phyloP scores from a whole-genome alignment of 176 grass and related monocot genomes.

The Zea mays region DNA sequence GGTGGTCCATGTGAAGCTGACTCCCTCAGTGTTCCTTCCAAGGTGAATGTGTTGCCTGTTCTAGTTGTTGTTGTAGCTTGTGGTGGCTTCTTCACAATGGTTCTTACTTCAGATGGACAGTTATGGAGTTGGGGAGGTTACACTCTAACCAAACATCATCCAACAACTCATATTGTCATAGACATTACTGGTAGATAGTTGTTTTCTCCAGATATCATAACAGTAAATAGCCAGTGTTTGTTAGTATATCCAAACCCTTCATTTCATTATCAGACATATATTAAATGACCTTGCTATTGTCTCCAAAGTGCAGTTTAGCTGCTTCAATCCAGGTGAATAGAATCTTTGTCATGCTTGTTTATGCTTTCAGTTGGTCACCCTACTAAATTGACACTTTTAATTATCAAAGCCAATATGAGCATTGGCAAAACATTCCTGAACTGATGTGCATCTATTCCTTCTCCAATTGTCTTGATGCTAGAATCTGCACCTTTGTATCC shows the following conservation, averaged over 20 bases:
- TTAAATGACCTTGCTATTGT: not conserved
- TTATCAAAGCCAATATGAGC: not conserved
- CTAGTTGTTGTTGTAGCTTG: conserved; percentile 69
- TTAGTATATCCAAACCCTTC: not conserved
- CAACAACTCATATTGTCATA: not conserved
- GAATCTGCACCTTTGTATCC: not conserved
- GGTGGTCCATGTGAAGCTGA: conserved; percentile 94
- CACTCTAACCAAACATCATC: not conserved
- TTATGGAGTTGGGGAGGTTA: conserved; percentile 99
- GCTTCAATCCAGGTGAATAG: not conserved
- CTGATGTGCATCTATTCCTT: not conserved
- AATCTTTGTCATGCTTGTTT: not conserved
- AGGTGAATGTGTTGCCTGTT: conserved; percentile 67
- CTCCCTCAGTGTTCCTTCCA: conserved; percentile 80
- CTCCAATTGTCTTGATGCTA: not conserved
- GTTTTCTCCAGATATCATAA: not conserved
- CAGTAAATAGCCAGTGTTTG: not conserved
- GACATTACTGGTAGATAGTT: not conserved
- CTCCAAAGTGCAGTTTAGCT: not conserved
- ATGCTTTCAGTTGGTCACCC: conserved; percentile 13
- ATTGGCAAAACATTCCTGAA: not conserved
- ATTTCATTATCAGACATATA: not conserved
- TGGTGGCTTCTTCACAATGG: conserved; percentile 94
- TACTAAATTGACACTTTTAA: not conserved
- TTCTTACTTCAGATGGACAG: conserved; percentile 68